Base-by-base conservation (phyloP, 177 flowering plant species). In the Vitis hybrid region DNA sequence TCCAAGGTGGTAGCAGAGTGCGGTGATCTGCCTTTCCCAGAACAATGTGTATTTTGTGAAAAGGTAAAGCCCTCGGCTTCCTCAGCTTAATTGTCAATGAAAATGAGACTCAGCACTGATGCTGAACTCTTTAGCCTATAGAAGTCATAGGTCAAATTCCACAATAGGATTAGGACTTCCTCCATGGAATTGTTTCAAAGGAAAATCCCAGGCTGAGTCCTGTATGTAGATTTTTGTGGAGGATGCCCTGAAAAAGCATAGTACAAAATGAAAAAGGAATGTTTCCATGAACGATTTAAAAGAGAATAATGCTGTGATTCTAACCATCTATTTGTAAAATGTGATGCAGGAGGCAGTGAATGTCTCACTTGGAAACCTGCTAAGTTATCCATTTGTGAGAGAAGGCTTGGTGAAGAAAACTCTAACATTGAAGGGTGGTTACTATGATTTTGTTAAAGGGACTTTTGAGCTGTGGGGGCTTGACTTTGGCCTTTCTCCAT, bases 371-470 rank as follows among this genome's bases (percentile, higher is more conserved):
- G 88, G 85, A 60, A 89, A 94, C 82, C 74, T 94, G 73, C 80
- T 92, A 19, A 83, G 88, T 0, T 94, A 94, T 58, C 98, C 98
- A 62, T 94, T 92, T 70, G 98, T 92, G 62, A 89, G 91, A 79
- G 89, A 92, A 0, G 97, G 95, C 1, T 70, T 93, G 82, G 81
- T 83, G 83, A 91, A 93, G 58, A 86, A 84, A 62, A 94, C 89
- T 1, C 81, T 94, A 10, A 79, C 85, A 13, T 52, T 94, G 63
- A 85, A 90, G 79, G 98, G 98, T 0, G 98, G 90, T 0, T 79
- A 94, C 87, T 92, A 92, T 56, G 95, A 94, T 72, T 94, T 94
- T 59, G 79, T 90, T 14, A 82, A 83, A 3, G 97, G 97, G 50
- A n/a, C 75, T 23, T 90, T 91, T 63, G 93, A 91, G 86, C 83